Evolutionary conservation across 495 filamentous ascomycete species (phyloP), one percentile per base, ranked within the genome.

Genomic region (Hypoxylon lienhwacheense): DNA sequence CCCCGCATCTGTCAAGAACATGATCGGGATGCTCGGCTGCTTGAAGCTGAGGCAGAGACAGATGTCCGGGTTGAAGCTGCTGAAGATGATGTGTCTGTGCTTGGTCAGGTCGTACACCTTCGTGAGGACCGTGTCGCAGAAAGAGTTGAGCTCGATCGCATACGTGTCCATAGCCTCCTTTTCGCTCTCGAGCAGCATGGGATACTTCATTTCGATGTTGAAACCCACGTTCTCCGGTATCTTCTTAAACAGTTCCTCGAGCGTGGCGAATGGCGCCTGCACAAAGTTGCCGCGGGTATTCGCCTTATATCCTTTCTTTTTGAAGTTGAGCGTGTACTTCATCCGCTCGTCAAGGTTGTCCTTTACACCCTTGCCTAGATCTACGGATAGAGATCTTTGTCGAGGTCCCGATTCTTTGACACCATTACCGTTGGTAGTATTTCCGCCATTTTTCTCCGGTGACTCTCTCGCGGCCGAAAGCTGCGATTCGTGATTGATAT

Each of bases 121-220:
- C 17, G 74, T 81, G 3, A 99, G 77, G 7, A 99, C 87, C 2
- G 89, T 93, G 67, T 99, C 92, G 63, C 95, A 92, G 68, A 96
- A 99, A 3, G 87, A 89, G 70, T 99, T 99, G 53, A 97, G 82
- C 71, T 99, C 95, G 35, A 99, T 87, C 4, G 90, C 92, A 66
- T 93, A 97, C 6, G 89, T 88, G 66, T 97, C 95, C 95, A 99
- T 97, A 58, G 95, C 91, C 55, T 96, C 86, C 67, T 93, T 88
- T 67, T 95, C 90, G 61, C 79, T 86, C 76, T 99, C 95, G 64
- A 88, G 84, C 37, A 97, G 82, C 90, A 97, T 97, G 15, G 95
- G 95, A 68, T 99, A 99, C 68, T 97, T 99, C 78, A 99, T 85
- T 76, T 99, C 95, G 57, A 99, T 95, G 67, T 99, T 97, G 78